Evolutionary conservation across 805 yeast genomes (phyloP).

Genomic region (Jamesozyma spencerorum): DNA sequence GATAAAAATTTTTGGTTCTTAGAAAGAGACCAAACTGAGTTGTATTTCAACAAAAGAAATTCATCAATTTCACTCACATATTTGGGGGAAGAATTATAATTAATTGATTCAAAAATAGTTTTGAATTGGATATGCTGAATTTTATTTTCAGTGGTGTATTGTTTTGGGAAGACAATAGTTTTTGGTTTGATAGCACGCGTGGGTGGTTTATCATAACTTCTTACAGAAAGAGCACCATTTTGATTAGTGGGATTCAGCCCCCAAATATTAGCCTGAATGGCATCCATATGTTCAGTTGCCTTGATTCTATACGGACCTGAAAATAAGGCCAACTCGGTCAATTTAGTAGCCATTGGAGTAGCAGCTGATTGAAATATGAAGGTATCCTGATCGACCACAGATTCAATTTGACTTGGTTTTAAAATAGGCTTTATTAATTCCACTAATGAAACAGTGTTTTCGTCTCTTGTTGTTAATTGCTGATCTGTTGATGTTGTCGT

Average conservation of each 20-base stretch:
- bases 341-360: conserved; percentile 64
- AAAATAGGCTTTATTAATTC: conserved; percentile 25
- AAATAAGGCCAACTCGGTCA: conserved; percentile 56
- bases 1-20: conserved; percentile 64
- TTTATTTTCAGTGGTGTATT: conserved; percentile 50
- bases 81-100: conserved; percentile 4
- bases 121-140: conserved; percentile 65
- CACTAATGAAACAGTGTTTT: conserved; percentile 4
- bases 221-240: conserved; percentile 7
- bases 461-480: conserved; percentile 11
- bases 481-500: conserved; percentile 44
- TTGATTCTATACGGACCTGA: conserved; percentile 33
- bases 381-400: conserved; percentile 10
- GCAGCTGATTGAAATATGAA: conserved; percentile 30
- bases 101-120: conserved; percentile 54
- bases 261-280: conserved; percentile 82
- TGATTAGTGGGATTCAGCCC: conserved; percentile 7
- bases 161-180: conserved; percentile 36
- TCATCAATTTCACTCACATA: conserved; percentile 38
- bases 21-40: conserved; percentile 62
- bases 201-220: conserved; percentile 1
- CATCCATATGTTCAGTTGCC: conserved; percentile 24
- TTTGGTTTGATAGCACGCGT: not conserved
- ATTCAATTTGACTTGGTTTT: conserved; percentile 13
- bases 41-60: conserved; percentile 48